Evolutionary conservation across 176 grass and related monocot species (phyloP).

Genomic region (Cenchrus purpureus): DNA sequence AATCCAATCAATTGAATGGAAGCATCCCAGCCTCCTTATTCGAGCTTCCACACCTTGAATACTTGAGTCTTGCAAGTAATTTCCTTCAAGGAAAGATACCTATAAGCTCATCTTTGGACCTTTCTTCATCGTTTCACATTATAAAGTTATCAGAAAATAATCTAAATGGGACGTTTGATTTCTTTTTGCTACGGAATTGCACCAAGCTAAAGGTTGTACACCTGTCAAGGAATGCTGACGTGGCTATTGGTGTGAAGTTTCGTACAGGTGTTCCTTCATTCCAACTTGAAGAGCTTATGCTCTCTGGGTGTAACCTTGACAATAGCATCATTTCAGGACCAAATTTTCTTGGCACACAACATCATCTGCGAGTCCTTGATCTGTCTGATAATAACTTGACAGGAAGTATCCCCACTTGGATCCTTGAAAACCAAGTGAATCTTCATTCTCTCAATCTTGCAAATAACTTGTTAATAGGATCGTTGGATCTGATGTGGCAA

Average conservation of each 20-base stretch:
- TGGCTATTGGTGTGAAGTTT: background rate
- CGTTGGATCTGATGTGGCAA: too few species aligned
- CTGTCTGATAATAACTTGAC: too few species aligned
- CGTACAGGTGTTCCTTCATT: background rate
- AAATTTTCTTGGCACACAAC: conserved; percentile 22
- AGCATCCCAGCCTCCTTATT: background rate
- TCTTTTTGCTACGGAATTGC: background rate
- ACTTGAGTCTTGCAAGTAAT: background rate
- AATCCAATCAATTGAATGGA: background rate
- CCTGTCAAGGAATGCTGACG: background rate
- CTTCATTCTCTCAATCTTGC: too few species aligned
- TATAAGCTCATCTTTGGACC: background rate
- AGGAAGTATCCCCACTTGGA: too few species aligned
- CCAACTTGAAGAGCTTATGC: background rate
- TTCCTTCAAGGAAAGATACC: background rate
- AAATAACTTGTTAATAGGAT: too few species aligned
- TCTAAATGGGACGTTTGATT: background rate
- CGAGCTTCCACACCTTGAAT: background rate
- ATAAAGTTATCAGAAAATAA: background rate
- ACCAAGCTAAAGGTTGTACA: background rate
- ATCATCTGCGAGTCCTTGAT: background rate
- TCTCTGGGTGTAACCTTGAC: conserved; percentile 31
- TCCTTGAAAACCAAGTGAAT: background rate
- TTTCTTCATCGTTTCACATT: background rate
- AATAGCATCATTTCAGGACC: background rate